phyloP scores from a whole-genome alignment of 2,329 filamentous ascomycete species.

The Colletotrichum sp. region DNA sequence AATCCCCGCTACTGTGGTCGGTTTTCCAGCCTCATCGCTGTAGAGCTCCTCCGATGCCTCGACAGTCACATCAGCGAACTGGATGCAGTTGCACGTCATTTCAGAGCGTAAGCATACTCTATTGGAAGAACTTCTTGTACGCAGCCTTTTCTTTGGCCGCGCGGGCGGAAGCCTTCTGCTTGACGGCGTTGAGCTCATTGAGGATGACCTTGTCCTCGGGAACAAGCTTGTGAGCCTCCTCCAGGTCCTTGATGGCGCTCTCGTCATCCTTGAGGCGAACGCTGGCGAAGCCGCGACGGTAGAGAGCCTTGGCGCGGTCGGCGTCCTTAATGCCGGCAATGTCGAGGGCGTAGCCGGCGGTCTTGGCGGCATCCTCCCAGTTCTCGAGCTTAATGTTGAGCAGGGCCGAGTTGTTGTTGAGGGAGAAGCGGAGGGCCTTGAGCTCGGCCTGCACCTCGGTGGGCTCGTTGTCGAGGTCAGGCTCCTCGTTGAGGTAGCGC shows the following conservation, averaged over 20 bases:
- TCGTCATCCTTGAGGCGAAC: slow-evolving; percentile 86
- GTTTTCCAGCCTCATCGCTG: neutral
- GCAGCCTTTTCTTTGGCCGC: slow-evolving; percentile 89
- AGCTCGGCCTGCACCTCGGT: slow-evolving; percentile 71
- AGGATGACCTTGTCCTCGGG: slow-evolving; percentile 78
- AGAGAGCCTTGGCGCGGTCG: slow-evolving; percentile 89
- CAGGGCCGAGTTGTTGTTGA: slow-evolving; percentile 89
- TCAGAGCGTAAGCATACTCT: slow-evolving; percentile 18
- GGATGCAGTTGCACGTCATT: neutral
- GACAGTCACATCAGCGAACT: neutral
- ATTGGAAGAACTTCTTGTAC: slow-evolving; percentile 89
- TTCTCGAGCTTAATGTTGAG: slow-evolving; percentile 80
- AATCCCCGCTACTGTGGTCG: neutral
- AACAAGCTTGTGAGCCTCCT: slow-evolving; percentile 75
- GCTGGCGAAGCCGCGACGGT: slow-evolving; percentile 79
- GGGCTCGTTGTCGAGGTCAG: slow-evolving; percentile 74
- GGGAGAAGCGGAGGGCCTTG: slow-evolving; percentile 74
- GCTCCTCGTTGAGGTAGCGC: slow-evolving; percentile 87
- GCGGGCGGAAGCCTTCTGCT: slow-evolving; percentile 75
- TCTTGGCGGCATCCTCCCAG: slow-evolving; percentile 73
- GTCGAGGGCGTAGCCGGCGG: slow-evolving; percentile 76
- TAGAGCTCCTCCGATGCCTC: neutral
- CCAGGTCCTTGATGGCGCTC: slow-evolving; percentile 74
- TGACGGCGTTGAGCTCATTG: slow-evolving; percentile 78
- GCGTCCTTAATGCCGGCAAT: slow-evolving; percentile 69